phyloP scores from a whole-genome alignment of 805 yeast genomes.

The Wickerhamomyces ciferrii region DNA sequence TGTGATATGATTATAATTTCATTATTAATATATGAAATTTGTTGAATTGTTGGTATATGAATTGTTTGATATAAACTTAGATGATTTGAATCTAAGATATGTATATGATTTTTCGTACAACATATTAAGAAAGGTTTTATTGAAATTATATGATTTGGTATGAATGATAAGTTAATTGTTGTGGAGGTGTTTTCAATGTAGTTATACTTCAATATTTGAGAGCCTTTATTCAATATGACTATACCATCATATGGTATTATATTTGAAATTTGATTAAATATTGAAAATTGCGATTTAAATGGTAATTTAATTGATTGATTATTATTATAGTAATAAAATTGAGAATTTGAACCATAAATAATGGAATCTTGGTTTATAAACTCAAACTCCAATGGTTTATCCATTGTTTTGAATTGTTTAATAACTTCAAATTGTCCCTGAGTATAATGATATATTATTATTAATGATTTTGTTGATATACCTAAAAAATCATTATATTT shows the following conservation, averaged over 20 bases:
- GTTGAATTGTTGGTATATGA: too few species aligned
- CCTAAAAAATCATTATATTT: slow-evolving; percentile 2
- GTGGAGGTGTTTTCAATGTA: too few species aligned
- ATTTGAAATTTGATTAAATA: neutral
- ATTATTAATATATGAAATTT: too few species aligned
- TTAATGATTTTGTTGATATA: slow-evolving; percentile 11
- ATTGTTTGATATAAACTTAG: too few species aligned
- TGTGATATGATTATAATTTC: too few species aligned
- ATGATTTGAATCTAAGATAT: too few species aligned
- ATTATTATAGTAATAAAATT: slow-evolving; percentile 13
- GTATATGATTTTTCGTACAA: too few species aligned
- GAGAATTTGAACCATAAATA: slow-evolving; percentile 19
- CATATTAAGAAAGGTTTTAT: too few species aligned
- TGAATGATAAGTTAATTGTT: neutral
- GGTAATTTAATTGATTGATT: slow-evolving; percentile 1
- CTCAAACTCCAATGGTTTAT: slow-evolving; percentile 19
- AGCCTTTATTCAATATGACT: neutral
- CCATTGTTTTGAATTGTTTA: slow-evolving; percentile 21
- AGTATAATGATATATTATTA: slow-evolving; percentile 21
- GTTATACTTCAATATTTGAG: neutral
- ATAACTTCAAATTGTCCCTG: slow-evolving; percentile 22
- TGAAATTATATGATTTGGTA: too few species aligned
- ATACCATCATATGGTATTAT: neutral
- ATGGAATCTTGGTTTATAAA: slow-evolving; percentile 14
- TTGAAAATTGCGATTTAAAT: slow-evolving; percentile 1